phyloP scores from a whole-genome alignment of 2,329 filamentous ascomycete species.

The Pseudohalonectria lignicola region DNA sequence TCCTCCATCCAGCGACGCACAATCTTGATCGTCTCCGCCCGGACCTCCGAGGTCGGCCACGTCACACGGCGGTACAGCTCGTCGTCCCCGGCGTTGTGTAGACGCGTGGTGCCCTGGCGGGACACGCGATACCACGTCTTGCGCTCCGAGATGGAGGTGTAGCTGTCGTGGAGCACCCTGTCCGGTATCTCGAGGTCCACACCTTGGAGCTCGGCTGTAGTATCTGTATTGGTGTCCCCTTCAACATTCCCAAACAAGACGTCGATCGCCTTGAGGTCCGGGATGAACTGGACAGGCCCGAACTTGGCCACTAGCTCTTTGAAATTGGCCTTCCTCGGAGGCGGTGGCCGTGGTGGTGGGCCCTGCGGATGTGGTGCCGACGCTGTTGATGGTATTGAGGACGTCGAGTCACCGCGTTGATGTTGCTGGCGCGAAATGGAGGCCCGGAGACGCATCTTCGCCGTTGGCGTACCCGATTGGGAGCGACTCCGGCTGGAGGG shows the following conservation, averaged over 20 bases:
- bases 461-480: conserved; percentile 3
- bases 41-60: conserved; percentile 45
- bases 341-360: neutral
- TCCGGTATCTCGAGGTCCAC: conserved; percentile 26
- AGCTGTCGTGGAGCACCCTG: conserved; percentile 37
- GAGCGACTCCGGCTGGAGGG: neutral
- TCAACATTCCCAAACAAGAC: conserved; percentile 3
- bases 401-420: neutral
- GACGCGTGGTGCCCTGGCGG: conserved; percentile 45
- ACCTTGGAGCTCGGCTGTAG: neutral
- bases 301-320: conserved; percentile 17
- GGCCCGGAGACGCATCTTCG: conserved; percentile 5
- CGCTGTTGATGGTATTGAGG: neutral
- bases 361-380: too few relatives aligned
- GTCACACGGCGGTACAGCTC: conserved; percentile 48
- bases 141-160: conserved; percentile 43
- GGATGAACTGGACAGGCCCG: conserved; percentile 7
- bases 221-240: neutral
- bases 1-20: conserved; percentile 58
- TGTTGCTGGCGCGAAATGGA: neutral
- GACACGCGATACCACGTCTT: conserved; percentile 57
- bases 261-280: conserved; percentile 3
- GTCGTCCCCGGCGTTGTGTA: conserved; percentile 44
- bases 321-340: neutral
- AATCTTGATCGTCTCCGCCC: conserved; percentile 41